Conservation (phyloP, 2,329 filamentous ascomycete species). For the Podosphaera xanthii region DNA sequence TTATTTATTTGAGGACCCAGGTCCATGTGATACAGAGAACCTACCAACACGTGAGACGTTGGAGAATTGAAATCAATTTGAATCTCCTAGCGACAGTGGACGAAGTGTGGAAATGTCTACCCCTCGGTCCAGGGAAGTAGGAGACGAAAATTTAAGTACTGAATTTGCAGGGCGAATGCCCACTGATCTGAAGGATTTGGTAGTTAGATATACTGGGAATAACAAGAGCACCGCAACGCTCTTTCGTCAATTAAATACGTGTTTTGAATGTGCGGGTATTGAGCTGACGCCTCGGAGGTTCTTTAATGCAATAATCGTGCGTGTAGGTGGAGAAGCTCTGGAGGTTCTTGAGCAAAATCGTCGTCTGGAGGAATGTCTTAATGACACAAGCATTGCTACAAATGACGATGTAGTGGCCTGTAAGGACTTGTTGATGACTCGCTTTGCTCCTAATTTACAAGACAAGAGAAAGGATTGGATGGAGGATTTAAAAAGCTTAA, state of each 20-base stretch:
- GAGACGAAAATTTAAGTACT: too few species aligned
- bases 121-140: too few species aligned
- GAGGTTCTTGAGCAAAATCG: background rate
- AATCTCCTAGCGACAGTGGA: too few species aligned
- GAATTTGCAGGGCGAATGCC: background rate
- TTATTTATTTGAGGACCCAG: too few species aligned
- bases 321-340: background rate
- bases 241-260: background rate
- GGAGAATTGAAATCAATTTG: too few species aligned
- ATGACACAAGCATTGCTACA: background rate
- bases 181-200: background rate
- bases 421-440: background rate
- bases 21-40: too few species aligned
- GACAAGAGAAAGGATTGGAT: too few species aligned
- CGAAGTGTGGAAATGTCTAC: too few species aligned
- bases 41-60: too few species aligned
- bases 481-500: background rate
- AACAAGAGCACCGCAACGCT: background rate
- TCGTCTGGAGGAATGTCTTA: background rate
- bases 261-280: background rate
- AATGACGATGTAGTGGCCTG: background rate
- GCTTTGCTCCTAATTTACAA: background rate
- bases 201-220: background rate
- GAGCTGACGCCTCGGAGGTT: too few species aligned
- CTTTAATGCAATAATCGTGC: too few species aligned